phyloP scores from a whole-genome alignment of 495 filamentous ascomycete genomes.

The Penicillium psychrofluorescens region DNA sequence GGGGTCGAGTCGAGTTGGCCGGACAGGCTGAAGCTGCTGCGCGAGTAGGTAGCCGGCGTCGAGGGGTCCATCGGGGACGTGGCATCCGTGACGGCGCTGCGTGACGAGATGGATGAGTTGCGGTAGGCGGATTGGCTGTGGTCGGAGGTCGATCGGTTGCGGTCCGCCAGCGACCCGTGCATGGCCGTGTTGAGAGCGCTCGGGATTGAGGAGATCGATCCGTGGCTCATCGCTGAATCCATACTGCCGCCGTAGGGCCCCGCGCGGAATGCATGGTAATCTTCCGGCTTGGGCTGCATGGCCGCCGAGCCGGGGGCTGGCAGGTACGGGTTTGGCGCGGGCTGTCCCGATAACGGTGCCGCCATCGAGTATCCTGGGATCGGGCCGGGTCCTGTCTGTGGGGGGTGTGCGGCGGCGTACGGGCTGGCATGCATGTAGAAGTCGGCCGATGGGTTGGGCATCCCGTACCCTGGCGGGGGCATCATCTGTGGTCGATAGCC shows the following conservation, averaged over 20 bases:
- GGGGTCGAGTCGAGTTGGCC: constrained; percentile 24
- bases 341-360: constrained; percentile 22
- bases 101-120: constrained; percentile 37
- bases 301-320: constrained; percentile 22
- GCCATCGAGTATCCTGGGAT: constrained; percentile 32
- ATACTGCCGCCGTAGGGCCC: constrained; percentile 29
- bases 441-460: constrained; percentile 27
- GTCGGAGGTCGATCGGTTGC: constrained; percentile 34
- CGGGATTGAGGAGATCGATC: constrained; percentile 29
- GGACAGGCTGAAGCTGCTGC: constrained; percentile 33
- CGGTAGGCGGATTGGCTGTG: constrained; percentile 36
- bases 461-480: constrained; percentile 28
- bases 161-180: constrained; percentile 28
- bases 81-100: constrained; percentile 33
- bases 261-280: constrained; percentile 31
- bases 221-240: constrained; percentile 26
- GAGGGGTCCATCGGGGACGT: constrained; percentile 37
- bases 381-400: constrained; percentile 18
- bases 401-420: constrained; percentile 31
- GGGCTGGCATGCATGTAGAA: constrained; percentile 31
- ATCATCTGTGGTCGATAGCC: constrained; percentile 36
- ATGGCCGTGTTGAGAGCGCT: constrained; percentile 24
- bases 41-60: constrained; percentile 31
- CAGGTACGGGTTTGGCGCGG: constrained; percentile 35
- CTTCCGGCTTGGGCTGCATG: constrained; percentile 28